Base-by-base conservation (phyloP, 352 stramenopile genomes). In the Globisporangium uncinulatum region DNA sequence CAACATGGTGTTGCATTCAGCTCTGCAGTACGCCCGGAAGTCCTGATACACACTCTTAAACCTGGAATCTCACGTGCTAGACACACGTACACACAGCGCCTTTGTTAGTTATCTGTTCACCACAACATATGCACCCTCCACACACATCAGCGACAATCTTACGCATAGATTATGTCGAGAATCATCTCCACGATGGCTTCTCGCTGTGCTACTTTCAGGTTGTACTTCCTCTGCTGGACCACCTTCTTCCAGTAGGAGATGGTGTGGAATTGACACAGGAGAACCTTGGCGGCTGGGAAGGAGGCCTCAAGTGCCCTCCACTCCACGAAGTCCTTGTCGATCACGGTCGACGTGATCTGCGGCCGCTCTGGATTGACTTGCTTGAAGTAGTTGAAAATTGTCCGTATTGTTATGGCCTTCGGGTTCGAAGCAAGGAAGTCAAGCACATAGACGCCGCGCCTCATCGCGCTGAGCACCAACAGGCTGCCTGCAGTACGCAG, bases 271-370 rank as follows among this genome's bases (percentile, higher is more conserved):
- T 71, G 59, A 10, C 59, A 66, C 0, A 70, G 13, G 3, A 63
- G 13, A 0, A 67, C 37, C 0, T 53, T 66, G 1, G 56, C 39
- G 0, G 20, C 21, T 0, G 59, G 51, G 21, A 71, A 66, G 3
- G 15, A 47, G 10, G 34, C 14, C 20, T 69, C n/a, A 11, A 72
- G 39, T 7, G 59, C 49, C 1, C 36, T 13, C 53, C 61, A 69
- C 34, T 72, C 57, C 2, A 62, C 46, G 31, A 62, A 72, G 45
- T 69, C 61, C 51, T 72, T 66, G 48, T 66, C 61, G 9, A 69
- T 69, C 6, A 66, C 42, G 31, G 65, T 13, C 5, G 47, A 56
- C 21, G 50, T n/a, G 17, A 39, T 61, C 8, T 36, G 34, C 19
- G 1, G 9, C 60, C 61, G 66, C 13, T 24, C 21, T 20, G 48